These are phyloP conservation scores for Triticum timopheevii DNA, from an alignment of 176 grass and related monocot genomes.

Conservation along the genomic window DNA sequence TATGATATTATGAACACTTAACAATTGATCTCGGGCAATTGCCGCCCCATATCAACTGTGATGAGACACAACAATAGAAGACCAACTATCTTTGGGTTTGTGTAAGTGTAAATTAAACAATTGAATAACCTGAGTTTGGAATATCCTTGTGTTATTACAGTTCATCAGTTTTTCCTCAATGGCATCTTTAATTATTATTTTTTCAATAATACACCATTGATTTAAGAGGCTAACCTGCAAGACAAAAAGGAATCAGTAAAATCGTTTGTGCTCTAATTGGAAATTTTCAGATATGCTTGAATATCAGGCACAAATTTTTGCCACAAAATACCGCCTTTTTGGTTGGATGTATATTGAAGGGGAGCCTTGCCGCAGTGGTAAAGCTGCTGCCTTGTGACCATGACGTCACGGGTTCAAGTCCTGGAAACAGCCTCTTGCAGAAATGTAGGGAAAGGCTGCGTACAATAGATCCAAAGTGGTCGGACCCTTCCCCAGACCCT, in stretches of 20 bases:
- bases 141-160: slow-evolving; percentile 84
- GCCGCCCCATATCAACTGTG: not conserved
- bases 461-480: too few relatives aligned
- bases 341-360: too few relatives aligned
- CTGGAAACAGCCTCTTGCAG: too few relatives aligned
- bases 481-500: too few relatives aligned
- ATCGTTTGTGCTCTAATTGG: not conserved
- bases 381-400: too few relatives aligned
- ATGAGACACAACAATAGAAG: not conserved
- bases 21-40: not conserved
- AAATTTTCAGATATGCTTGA: slow-evolving; percentile 4
- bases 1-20: not conserved
- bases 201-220: slow-evolving; percentile 88
- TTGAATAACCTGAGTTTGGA: slow-evolving; percentile 79
- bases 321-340: slow-evolving; percentile 78
- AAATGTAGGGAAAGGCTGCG: too few relatives aligned
- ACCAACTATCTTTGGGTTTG: not conserved
- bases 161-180: slow-evolving; percentile 86
- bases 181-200: slow-evolving; percentile 55
- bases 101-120: not conserved
- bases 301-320: not conserved
- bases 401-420: too few relatives aligned
- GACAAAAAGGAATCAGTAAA: not conserved
- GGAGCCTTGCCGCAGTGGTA: too few relatives aligned
- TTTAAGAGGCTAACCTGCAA: slow-evolving; percentile 96